Base-by-base conservation (phyloP, 2,329 filamentous ascomycete genomes). In the Epichloe uncinata region DNA sequence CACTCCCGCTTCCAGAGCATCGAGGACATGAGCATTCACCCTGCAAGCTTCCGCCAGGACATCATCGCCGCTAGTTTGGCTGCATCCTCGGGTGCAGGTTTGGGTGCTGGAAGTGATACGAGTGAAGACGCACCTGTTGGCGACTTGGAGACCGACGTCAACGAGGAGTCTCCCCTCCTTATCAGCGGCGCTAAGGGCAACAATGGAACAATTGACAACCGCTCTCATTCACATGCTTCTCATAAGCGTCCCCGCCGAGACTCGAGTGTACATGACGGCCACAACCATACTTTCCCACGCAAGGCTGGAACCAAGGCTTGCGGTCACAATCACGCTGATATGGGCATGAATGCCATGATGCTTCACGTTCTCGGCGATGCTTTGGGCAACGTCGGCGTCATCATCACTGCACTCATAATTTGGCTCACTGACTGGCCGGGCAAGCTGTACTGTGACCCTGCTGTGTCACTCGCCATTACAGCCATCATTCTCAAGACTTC, bases 391-490 rank as follows among this genome's bases (percentile, higher is more conserved):
- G 78, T 94, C 49, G 88, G 87, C 58, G 87, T 94, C 56, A 94
- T 94, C 55, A 74, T 75, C 45, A 87, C 87, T 4, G 88, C 87
- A 4, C 75, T 94, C 36, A 75, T 93, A 63, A 97, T 98, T 69
- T 96, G 90, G 90, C 75, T 95, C 51, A 93, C 88, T 2, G 73
- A 84, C 48, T 95, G 80, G 74, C 75, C 78, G 5, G 89, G 85
- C 71, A 83, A 87, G 55, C 85, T 80, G 70, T 97, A 97, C 63
- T 84, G 87, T 42, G 93, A 98, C 63, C 93, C 93, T 0, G 79
- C 81, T 16, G 91, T 98, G 52, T 98, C 93, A 0, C 79, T 98
- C 15, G 77, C 97, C 66, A 98, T 98, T 66, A 96, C 93, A 1
- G 68, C 89, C 52, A 85, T 85, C 58, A 84, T 86, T 53, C 75